Conservation (phyloP, 345 rosid species). For the Lepidium aucheri region DNA sequence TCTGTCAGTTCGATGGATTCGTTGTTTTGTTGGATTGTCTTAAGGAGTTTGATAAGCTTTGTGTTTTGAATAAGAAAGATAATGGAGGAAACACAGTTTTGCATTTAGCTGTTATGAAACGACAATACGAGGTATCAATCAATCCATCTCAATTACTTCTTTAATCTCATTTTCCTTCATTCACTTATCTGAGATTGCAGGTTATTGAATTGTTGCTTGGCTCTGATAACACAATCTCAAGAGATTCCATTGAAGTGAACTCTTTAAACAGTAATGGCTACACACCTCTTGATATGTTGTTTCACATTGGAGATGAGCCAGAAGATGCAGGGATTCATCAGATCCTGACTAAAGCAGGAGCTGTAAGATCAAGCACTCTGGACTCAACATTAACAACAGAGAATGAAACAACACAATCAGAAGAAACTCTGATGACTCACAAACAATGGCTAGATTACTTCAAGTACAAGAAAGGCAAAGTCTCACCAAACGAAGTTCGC, state of each 20-base stretch:
- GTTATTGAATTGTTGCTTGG: slow-evolving; percentile 22
- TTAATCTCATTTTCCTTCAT: background rate
- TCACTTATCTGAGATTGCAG: background rate
- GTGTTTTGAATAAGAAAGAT: slow-evolving; percentile 21
- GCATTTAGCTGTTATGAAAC: slow-evolving; percentile 27
- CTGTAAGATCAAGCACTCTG: slow-evolving; percentile 6
- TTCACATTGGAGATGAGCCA: slow-evolving; percentile 17
- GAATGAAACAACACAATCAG: slow-evolving; percentile 1
- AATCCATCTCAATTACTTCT: background rate
- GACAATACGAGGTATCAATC: slow-evolving; percentile 28
- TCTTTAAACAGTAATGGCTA: slow-evolving; percentile 21
- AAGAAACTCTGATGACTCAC: slow-evolving; percentile 16
- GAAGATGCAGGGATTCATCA: slow-evolving; percentile 22
- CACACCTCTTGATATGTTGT: slow-evolving; percentile 23
- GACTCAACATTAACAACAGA: background rate
- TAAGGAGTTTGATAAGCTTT: slow-evolving; percentile 17
- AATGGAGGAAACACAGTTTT: slow-evolving; percentile 24
- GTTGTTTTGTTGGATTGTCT: slow-evolving; percentile 19
- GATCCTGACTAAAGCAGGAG: slow-evolving; percentile 21
- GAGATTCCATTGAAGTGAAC: slow-evolving; percentile 16
- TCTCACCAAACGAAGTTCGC: slow-evolving; percentile 23
- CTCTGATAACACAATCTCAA: background rate
- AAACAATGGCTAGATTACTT: slow-evolving; percentile 18
- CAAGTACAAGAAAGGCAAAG: slow-evolving; percentile 10
- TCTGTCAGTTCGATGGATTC: slow-evolving; percentile 25